phyloP scores from a whole-genome alignment of 2,329 filamentous ascomycete genomes.

The Xylaria arbuscula region DNA sequence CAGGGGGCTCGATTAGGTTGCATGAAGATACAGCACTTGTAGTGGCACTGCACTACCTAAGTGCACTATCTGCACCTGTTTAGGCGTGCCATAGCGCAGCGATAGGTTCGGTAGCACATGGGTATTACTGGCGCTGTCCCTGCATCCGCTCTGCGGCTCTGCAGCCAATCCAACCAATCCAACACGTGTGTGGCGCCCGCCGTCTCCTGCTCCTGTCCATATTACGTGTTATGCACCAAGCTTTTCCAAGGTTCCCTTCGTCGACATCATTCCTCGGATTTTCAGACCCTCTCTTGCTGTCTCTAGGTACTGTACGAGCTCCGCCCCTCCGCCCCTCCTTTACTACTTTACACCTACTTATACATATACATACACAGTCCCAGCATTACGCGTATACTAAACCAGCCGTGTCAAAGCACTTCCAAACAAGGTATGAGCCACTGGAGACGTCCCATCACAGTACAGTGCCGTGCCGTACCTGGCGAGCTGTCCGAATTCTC shows the following conservation, averaged over 20 bases:
- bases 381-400: background rate
- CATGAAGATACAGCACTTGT: constrained; percentile 10
- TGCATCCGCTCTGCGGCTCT: constrained; percentile 35
- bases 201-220: background rate
- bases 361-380: background rate
- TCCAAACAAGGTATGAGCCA: background rate
- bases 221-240: constrained; percentile 13
- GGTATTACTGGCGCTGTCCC: constrained; percentile 13
- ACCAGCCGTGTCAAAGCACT: background rate
- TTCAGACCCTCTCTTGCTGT: background rate
- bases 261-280: constrained; percentile 4
- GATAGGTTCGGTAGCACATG: background rate
- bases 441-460: too few relatives aligned
- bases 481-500: too few relatives aligned
- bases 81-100: background rate
- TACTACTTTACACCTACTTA: background rate
- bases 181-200: constrained; percentile 10
- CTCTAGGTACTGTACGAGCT: constrained; percentile 2
- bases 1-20: constrained; percentile 22
- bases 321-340: background rate
- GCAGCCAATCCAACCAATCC: constrained; percentile 31
- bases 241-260: background rate
- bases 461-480: too few relatives aligned
- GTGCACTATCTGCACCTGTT: background rate
- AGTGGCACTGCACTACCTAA: background rate